These are phyloP conservation scores for Diaporthe destruens DNA, from an alignment of 2,329 filamentous ascomycete genomes.

Conservation along the genomic window DNA sequence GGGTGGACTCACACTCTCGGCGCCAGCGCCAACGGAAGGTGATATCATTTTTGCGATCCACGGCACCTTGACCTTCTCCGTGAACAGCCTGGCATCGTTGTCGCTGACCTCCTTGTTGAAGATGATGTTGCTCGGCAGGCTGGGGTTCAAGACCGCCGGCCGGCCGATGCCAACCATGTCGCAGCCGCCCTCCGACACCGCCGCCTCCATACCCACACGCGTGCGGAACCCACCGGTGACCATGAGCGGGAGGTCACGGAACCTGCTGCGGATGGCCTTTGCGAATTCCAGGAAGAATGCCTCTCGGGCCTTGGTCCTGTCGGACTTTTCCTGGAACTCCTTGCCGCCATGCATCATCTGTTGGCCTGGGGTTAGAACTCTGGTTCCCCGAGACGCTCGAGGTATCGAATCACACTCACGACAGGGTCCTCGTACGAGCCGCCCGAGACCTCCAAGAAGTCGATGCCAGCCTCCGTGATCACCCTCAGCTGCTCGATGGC, in stretches of 20 bases:
- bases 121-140: slow-evolving; percentile 52
- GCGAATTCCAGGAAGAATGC: slow-evolving; percentile 79
- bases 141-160: slow-evolving; percentile 55
- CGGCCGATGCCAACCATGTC: slow-evolving; percentile 58
- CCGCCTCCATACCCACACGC: slow-evolving; percentile 56
- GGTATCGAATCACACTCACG: slow-evolving; percentile 48
- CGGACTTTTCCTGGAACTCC: slow-evolving; percentile 46
- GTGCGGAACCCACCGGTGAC: slow-evolving; percentile 75
- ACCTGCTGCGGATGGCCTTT: slow-evolving; percentile 59
- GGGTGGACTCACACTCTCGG: slow-evolving; percentile 44
- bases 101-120: slow-evolving; percentile 52
- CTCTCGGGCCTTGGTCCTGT: slow-evolving; percentile 67
- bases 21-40: slow-evolving; percentile 44
- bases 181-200: slow-evolving; percentile 54
- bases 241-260: slow-evolving; percentile 62
- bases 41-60: slow-evolving; percentile 46
- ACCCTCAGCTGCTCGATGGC: slow-evolving; percentile 69
- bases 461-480: slow-evolving; percentile 64
- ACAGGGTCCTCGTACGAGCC: slow-evolving; percentile 68
- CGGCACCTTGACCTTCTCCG: slow-evolving; percentile 45
- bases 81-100: slow-evolving; percentile 50
- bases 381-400: too few species aligned
- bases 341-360: slow-evolving; percentile 52
- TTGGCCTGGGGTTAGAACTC: not conserved
- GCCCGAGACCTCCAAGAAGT: slow-evolving; percentile 78